phyloP scores from a whole-genome alignment of 2,329 filamentous ascomycete genomes.

The Ceratocystis colombiana region DNA sequence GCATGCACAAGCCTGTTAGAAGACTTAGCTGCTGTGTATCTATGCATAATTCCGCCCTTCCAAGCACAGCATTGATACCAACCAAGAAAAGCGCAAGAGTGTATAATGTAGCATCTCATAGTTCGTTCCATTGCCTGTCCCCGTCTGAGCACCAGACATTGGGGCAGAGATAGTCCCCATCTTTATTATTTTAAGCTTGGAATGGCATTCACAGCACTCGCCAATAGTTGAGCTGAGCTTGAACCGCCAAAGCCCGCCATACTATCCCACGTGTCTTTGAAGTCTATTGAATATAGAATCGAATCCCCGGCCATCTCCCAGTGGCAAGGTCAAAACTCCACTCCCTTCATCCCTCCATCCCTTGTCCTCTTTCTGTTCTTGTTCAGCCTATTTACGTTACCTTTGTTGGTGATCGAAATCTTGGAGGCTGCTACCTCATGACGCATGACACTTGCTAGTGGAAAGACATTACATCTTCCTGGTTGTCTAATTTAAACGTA shows the following conservation, averaged over 20 bases:
- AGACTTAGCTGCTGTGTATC: too few relatives aligned
- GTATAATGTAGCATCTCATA: not conserved
- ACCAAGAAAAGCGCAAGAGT: too few relatives aligned
- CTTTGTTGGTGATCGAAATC: not conserved
- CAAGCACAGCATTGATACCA: too few relatives aligned
- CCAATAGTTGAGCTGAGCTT: not conserved
- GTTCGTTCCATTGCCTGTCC: not conserved
- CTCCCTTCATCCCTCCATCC: not conserved
- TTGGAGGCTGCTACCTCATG: not conserved
- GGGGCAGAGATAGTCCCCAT: not conserved
- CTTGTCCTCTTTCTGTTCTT: not conserved
- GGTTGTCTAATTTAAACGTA: slow-evolving; percentile 3
- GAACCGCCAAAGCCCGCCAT: not conserved
- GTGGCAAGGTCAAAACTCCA: not conserved
- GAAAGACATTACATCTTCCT: not conserved
- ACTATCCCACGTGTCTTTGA: not conserved
- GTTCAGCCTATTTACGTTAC: not conserved
- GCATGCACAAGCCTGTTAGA: too few relatives aligned
- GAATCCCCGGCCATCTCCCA: not conserved
- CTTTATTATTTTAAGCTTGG: not conserved
- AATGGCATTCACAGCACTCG: not conserved
- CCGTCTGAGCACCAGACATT: not conserved
- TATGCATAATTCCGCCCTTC: too few relatives aligned
- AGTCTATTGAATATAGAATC: too few relatives aligned
- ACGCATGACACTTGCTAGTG: not conserved